phyloP scores from a whole-genome alignment of 2,329 filamentous ascomycete species.

The Diaporthe aspalathi region DNA sequence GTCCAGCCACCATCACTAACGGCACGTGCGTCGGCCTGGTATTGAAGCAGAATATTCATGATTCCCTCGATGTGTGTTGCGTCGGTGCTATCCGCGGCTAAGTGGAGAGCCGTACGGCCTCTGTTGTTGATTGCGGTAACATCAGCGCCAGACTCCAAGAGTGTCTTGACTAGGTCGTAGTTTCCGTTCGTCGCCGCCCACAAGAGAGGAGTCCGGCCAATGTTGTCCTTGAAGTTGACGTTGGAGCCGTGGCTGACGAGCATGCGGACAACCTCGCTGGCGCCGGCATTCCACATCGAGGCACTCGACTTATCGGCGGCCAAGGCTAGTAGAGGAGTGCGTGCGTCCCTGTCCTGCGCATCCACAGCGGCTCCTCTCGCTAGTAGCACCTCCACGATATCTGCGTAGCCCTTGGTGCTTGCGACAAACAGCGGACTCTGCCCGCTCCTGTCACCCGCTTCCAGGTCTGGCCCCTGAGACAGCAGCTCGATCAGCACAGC shows the following conservation, averaged over 20 bases:
- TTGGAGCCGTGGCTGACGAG: conserved; percentile 50
- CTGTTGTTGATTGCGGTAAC: conserved; percentile 57
- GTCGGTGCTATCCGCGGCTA: conserved; percentile 58
- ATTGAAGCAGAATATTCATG: conserved; percentile 50
- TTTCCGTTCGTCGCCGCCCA: conserved; percentile 71
- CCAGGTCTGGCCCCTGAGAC: conserved; percentile 47
- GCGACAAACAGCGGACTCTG: conserved; percentile 54
- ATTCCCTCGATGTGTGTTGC: conserved; percentile 45
- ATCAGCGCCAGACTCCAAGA: conserved; percentile 52
- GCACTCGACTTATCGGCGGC: conserved; percentile 51
- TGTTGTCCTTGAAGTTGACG: conserved; percentile 56
- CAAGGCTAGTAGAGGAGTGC: conserved; percentile 52
- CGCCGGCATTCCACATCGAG: conserved; percentile 51
- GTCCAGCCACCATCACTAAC: conserved; percentile 55
- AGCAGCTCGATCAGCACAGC: conserved; percentile 50
- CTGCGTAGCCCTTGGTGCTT: conserved; percentile 49
- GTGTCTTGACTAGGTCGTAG: conserved; percentile 51
- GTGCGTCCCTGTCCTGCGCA: conserved; percentile 50
- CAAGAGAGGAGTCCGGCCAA: conserved; percentile 65
- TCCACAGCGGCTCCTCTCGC: conserved; percentile 48
- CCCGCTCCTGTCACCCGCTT: conserved; percentile 47
- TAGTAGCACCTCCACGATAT: conserved; percentile 49
- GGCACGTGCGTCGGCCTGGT: conserved; percentile 48
- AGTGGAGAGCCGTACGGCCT: conserved; percentile 60
- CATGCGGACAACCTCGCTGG: conserved; percentile 50